Evolutionary conservation across 495 filamentous ascomycete genomes (phyloP), one percentile per base, ranked within the genome.

Genomic region (Aspergillus mulundensis): DNA sequence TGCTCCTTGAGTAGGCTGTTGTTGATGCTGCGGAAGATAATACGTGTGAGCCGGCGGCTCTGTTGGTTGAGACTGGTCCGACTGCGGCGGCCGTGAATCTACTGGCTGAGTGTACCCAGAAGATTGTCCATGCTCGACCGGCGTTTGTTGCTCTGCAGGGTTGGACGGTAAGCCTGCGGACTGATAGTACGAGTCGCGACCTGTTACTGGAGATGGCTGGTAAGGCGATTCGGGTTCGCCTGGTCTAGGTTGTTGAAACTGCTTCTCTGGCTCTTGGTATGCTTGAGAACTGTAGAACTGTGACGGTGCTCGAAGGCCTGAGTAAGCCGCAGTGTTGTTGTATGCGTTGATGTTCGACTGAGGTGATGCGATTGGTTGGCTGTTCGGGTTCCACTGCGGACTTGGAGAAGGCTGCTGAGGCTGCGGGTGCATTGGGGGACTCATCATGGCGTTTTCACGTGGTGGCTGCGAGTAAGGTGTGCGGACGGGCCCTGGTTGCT

Each of bases 391-490:
- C 73, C 71, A 74, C 3, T 61, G 56, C 19, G 63, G 49, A 39
- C 54, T 57, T 53, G 56, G 43, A 58, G 68, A 59, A 47, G 65
- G 50, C 41, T 65, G 67, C 5, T 63, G 21, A 16, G 64, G 64
- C 34, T 60, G 61, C 39, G 58, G 55, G 40, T 68, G 70, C 46
- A 58, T 48, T 8, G 49, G 57, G 28, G 62, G 65, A 51, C 60
- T 71, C 62, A 64, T 67, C 36, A 60, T 60, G 61, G 49, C 58
- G 23, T 54, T 58, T 36, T 68, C 67, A 11, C 57, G 54, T n/a
- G 59, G 62, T n/a, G 74, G 75, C 21, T 78, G 76, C 15, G 77
- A 66, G 59, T 85, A 84, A 52, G 75, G 74, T 49, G 69, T 50
- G 36, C 44, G 54, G 12, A 69, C 38, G 18, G 62, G 56, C n/a